Base-by-base conservation (phyloP, 148 eudicot genomes). In the Chenopodium quinoa region DNA sequence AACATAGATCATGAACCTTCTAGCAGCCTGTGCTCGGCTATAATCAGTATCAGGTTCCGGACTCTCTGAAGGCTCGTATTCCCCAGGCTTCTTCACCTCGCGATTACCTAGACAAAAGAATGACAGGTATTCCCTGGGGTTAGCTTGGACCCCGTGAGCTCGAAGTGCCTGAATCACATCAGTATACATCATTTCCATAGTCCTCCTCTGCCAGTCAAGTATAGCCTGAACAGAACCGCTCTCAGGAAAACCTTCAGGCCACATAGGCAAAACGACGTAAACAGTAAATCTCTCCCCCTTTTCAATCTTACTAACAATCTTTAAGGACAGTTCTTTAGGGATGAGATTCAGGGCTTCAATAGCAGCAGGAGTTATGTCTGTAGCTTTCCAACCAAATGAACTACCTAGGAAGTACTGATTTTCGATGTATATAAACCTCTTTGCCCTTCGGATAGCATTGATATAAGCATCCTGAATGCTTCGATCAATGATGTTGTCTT, bases 151-250 rank as follows among this genome's bases (percentile, higher is more conserved):
- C 52, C 91, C 90, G 17, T 89, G 86, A 29, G 85, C 86, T 60
- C 77, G 82, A 12, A 89, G 82, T 19, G 88, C 90, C 48, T 86
- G 86, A 75, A 84, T 83, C 1, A 89, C 73, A 64, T 89, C 90
- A 22, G 87, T 84, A 58, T 89, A 89, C 91, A 89, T 89, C 91
- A 87, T 89, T 75, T 87, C 88, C 88, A 89, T 82, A 16, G 91
- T 89, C 75, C 90, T 81, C 71, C 85, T 89, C n/a, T 89, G 91
- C 91, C 91, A 89, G 71, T 89, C 88, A 44, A 89, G 79, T 29
- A 89, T 87, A 0, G 91, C 91, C 79, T 89, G 90, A 13, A 86
- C 90, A 1, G 91, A 82, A 1, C 82, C 85, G 20, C 91, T 87
- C 22, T 84, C 87, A 2, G 91, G 91, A 17, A 74, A 13, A 1